These are phyloP conservation scores for Microbotryum violaceum DNA, from an alignment of 1,284 basidiomycete genomes.

Conservation along the genomic window DNA sequence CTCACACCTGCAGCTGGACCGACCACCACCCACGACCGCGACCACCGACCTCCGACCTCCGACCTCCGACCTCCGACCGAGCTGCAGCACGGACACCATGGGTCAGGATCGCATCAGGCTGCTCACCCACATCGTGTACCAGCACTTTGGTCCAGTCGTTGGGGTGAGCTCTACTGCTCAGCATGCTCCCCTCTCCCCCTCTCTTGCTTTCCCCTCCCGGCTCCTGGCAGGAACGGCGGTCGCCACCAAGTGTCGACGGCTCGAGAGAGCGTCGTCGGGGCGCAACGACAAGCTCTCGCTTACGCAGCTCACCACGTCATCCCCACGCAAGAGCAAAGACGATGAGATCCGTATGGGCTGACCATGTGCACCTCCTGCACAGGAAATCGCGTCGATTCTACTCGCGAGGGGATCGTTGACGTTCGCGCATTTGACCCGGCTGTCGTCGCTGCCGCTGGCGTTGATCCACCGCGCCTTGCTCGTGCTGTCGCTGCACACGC, in stretches of 20 bases:
- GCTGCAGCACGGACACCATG: neutral
- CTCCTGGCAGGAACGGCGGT: neutral
- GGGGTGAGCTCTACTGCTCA: constrained; percentile 50
- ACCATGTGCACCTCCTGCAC: constrained; percentile 8
- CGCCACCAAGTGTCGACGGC: neutral
- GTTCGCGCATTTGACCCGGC: constrained; percentile 50
- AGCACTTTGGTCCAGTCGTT: constrained; percentile 69
- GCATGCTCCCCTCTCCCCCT: neutral
- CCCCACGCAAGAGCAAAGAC: neutral
- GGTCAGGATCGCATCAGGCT: constrained; percentile 39
- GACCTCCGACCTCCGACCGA: too few relatives aligned
- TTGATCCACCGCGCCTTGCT: constrained; percentile 66
- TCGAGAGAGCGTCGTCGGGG: neutral
- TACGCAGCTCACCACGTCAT: neutral
- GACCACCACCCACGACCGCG: too few relatives aligned
- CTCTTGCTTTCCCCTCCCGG: neutral
- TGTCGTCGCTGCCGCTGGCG: constrained; percentile 58
- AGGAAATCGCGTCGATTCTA: constrained; percentile 75
- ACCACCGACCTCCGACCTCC: too few relatives aligned
- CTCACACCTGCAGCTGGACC: too few relatives aligned
- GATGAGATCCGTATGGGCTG: neutral
- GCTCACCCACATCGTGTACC: constrained; percentile 64
- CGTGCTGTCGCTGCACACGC: constrained; percentile 82
- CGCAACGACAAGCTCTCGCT: too few relatives aligned
- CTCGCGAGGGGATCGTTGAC: constrained; percentile 76